Evolutionary conservation across 768 basidiomycete species (phyloP).

Genomic region (Lactifluus subvellereus): DNA sequence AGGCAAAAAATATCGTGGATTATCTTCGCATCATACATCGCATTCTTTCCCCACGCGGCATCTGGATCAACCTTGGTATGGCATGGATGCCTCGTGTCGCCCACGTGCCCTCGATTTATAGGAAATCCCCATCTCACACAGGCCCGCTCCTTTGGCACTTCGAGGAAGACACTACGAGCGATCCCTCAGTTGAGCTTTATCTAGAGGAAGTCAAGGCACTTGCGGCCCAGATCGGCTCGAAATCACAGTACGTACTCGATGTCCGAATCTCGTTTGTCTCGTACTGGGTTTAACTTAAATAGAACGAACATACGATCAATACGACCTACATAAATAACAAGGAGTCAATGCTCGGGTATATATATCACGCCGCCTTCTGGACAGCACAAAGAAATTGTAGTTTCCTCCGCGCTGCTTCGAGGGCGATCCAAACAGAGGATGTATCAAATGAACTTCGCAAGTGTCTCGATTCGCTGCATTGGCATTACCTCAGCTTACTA

Average conservation of each 20-base stretch:
- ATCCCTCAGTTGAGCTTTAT: conserved; percentile 81
- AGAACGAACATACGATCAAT: conserved; percentile 78
- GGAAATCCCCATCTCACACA: neutral
- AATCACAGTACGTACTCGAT: conserved; percentile 53
- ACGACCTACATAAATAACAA: conserved; percentile 85
- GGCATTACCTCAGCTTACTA: neutral
- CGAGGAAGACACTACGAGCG: conserved; percentile 79
- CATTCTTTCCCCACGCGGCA: conserved; percentile 77
- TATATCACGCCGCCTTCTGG: conserved; percentile 84
- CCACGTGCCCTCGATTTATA: neutral
- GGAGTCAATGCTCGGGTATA: conserved; percentile 75
- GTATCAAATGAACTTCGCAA: neutral
- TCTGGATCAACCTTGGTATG: conserved; percentile 87
- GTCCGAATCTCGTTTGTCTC: neutral
- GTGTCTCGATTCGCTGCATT: neutral
- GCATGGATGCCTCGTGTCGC: neutral
- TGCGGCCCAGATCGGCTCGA: conserved; percentile 68
- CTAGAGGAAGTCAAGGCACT: conserved; percentile 84
- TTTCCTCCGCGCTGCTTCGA: neutral
- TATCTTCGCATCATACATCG: conserved; percentile 84
- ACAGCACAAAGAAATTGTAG: conserved; percentile 44
- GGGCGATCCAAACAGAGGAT: neutral
- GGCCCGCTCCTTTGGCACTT: conserved; percentile 97
- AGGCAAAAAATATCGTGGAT: conserved; percentile 90
- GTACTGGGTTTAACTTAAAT: conserved; percentile 7